Base-by-base conservation (phyloP, 495 filamentous ascomycete genomes). In the Saxophila tyrrhenica region DNA sequence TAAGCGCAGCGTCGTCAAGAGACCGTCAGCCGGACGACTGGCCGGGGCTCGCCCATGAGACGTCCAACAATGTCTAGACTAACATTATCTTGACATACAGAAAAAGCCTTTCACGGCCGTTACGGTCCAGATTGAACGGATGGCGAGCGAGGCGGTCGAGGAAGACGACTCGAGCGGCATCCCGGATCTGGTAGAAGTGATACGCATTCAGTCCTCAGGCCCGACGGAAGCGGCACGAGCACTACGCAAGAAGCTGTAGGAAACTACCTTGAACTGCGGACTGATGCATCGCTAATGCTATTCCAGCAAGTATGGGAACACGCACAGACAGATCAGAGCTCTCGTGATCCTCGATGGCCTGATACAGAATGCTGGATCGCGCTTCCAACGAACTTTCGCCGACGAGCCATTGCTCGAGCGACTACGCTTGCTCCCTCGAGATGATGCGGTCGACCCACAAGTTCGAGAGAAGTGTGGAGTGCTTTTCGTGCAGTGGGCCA, bases 391-490 rank as follows among this genome's bases (percentile, higher is more conserved):
- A 16, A 75, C 72, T 24, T 96, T 97, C 65, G 86, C 83, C 21
- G 91, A 97, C 58, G 91, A 96, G 58, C 84, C 89, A n/a, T 73
- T 97, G 22, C 78, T 99, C 17, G 94, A 99, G 67, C 85, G 94
- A 43, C 73, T 99, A 24, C 84, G 94, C 20, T 83, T 97, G 44
- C 84, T 89, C 43, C 86, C 84, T 13, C 92, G 85, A 19, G 90
- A 94, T 39, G 74, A 85, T 1, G 78, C 91, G 48, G 91, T 89
- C 0, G 92, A 96, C 65, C 77, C 81, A 0, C 76, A 87, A 50
- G 91, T 99, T 21, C 87, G 81, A 61, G 77, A 85, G 50, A 95
- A 95, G 64, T 90, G 87, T 65, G 81, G 85, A 52, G 78, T 84
- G 29, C 72, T 97, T 10, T 99, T 94, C 65, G 79, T 83, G 51